A percentile compares a stretch with the other conserved stretches of the same genome.
Conservation (phyloP, 345 rosid species). For the Zanthoxylum bungeanum region DNA sequence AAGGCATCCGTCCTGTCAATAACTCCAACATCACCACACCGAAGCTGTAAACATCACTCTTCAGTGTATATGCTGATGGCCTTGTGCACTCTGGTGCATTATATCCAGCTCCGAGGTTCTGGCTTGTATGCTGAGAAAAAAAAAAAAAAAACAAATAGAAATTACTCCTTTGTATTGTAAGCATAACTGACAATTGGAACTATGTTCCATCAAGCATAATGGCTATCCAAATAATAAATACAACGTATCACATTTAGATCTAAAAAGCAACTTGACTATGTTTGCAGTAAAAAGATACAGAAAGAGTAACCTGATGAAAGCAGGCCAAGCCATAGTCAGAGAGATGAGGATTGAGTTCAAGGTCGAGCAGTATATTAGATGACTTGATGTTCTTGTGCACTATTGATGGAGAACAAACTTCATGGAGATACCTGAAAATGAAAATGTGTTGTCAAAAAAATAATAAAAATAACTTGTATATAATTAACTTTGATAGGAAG, state of each 20-base stretch:
- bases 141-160: not conserved
- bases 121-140: constrained; percentile 67
- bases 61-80: constrained; percentile 68
- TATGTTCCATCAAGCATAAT: not conserved
- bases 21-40: constrained; percentile 97
- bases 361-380: constrained; percentile 83
- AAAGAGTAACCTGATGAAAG: constrained; percentile 58
- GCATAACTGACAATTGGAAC: not conserved
- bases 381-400: constrained; percentile 96
- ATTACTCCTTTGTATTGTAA: not conserved
- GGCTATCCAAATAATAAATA: no score
- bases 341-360: constrained; percentile 75
- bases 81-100: constrained; percentile 88
- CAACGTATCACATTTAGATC: not conserved
- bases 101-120: constrained; percentile 85
- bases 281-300: not conserved
- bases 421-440: constrained; percentile 81
- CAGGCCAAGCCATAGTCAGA: constrained; percentile 79
- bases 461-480: not conserved
- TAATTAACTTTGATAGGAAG: not conserved
- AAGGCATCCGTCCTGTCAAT: constrained; percentile 80
- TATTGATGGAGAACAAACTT: constrained; percentile 75
- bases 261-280: not conserved
- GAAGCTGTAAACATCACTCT: constrained; percentile 89
- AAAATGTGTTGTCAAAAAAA: constrained; percentile 5